Conservation (phyloP, 2,329 filamentous ascomycete genomes). For the Geosmithia morbida region DNA sequence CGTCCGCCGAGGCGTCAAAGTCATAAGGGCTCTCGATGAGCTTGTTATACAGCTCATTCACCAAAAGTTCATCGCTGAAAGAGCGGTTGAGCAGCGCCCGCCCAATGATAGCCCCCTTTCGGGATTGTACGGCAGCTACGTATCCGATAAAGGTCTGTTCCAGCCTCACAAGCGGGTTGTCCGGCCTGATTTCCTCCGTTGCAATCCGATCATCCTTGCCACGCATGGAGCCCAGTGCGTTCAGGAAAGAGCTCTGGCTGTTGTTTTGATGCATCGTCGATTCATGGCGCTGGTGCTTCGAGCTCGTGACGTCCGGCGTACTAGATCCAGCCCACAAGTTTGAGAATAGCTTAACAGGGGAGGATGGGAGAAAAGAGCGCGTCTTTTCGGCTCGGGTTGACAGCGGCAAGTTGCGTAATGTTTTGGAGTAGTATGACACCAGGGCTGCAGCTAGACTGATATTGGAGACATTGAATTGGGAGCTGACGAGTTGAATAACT, state of each 20-base stretch:
- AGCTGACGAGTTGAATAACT: slow-evolving; percentile 61
- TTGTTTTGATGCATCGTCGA: slow-evolving; percentile 26
- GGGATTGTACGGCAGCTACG: slow-evolving; percentile 64
- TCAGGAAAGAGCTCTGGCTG: slow-evolving; percentile 39
- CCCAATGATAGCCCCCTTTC: slow-evolving; percentile 77
- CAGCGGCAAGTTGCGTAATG: slow-evolving; percentile 48
- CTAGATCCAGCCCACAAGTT: slow-evolving; percentile 51
- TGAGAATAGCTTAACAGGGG: slow-evolving; percentile 80
- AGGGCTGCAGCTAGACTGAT: slow-evolving; percentile 49
- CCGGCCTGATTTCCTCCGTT: slow-evolving; percentile 35
- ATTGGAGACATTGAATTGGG: slow-evolving; percentile 56
- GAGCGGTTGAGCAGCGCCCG: slow-evolving; percentile 57
- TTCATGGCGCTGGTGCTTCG: slow-evolving; percentile 24
- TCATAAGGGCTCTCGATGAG: slow-evolving; percentile 74
- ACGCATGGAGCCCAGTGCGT: slow-evolving; percentile 38
- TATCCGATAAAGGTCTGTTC: slow-evolving; percentile 81
- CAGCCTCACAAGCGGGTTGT: slow-evolving; percentile 56
- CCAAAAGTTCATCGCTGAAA: slow-evolving; percentile 59
- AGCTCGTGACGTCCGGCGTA: slow-evolving; percentile 12
- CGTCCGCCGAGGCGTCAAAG: slow-evolving; percentile 59
- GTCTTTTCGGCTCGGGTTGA: slow-evolving; percentile 48
- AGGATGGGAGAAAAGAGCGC: slow-evolving; percentile 60
- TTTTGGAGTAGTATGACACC: slow-evolving; percentile 64
- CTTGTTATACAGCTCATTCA: slow-evolving; percentile 84
- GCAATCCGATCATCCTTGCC: slow-evolving; percentile 22